Evolutionary conservation across 441 rosid species (phyloP).

Genomic region (Jatropha multifida): DNA sequence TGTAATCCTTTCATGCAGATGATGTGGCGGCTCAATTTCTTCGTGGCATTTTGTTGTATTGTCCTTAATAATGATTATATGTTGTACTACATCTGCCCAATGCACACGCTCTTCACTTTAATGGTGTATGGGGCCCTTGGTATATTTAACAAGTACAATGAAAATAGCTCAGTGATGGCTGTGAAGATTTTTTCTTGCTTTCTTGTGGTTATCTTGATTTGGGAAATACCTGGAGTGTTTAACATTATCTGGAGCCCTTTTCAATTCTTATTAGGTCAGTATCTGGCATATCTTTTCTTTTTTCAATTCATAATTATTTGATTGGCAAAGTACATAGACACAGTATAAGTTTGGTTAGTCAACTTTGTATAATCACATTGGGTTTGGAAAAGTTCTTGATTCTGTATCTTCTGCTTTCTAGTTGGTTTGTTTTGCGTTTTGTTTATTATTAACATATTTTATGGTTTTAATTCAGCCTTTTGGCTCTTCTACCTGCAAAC

Average conservation of each 20-base stretch:
- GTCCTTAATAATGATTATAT: constrained; percentile 92
- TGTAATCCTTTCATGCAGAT: constrained; percentile 57
- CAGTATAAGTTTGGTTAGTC: not conserved
- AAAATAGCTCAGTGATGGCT: constrained; percentile 86
- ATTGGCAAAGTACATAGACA: not conserved
- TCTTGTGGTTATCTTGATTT: constrained; percentile 77
- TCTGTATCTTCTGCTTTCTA: not conserved
- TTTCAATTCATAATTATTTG: not conserved
- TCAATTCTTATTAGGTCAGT: constrained; percentile 72
- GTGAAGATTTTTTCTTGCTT: constrained; percentile 80
- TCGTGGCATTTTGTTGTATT: constrained; percentile 83
- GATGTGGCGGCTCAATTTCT: constrained; percentile 99
- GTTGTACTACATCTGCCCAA: constrained; percentile 97
- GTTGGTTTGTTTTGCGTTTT: not conserved
- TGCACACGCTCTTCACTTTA: constrained; percentile 96
- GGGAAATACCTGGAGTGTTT: constrained; percentile 98
- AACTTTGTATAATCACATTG: not conserved
- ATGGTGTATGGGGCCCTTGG: constrained; percentile 99
- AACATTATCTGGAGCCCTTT: constrained; percentile 87
- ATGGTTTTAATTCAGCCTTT: not conserved
- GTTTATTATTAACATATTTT: not conserved
- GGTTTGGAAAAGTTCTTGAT: not conserved
- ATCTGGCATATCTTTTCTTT: constrained; percentile 21
- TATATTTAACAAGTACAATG: constrained; percentile 80
- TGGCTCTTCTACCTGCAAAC: not conserved